Base-by-base conservation (phyloP, 352 stramenopile genomes). In the Globisporangium alternatum region DNA sequence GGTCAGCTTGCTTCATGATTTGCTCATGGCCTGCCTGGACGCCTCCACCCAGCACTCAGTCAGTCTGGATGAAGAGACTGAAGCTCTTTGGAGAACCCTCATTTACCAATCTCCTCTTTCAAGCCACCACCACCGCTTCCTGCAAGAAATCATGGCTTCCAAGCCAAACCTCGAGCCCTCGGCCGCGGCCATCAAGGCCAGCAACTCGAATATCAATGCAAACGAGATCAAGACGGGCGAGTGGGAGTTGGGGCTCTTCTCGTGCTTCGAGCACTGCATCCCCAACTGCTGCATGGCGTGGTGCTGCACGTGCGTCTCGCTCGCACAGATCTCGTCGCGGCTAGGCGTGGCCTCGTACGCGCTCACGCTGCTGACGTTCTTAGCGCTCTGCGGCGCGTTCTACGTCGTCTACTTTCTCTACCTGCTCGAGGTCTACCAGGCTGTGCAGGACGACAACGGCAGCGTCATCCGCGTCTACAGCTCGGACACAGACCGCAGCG, bases 201-300 rank as follows among this genome's bases (percentile, higher is more conserved):
- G 12, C 49, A 19, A 45, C 39, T 28, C 25, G 25, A 45, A 45
- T 5, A 15, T 17, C 12, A 49, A 28, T 15, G 13, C 39, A 21
- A 43, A 56, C 47, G 41, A 56, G 21, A 56, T 67, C 62, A 55
- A 62, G 55, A 62, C 37, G 21, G 72, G 72, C 39, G 67, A 51
- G 31, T 79, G 67, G 68, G 53, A 60, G 37, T 44, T 60, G 43
- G 67, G 63, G 0, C 43, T 79, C 62, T 79, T 62, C 48, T 64
- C 49, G 31, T 79, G 72, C 65, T 79, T 71, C 56, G 56, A 57
- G 25, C 33, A 68, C 43, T 39, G 68, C 30, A 57, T 79, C 13
- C 65, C 73, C 55, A 78, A 74, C 68, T 76, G 70, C 55, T 64
- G 59, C 53, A 74, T 76, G 65, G 60, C 63, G 21, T 64, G n/a